Evolutionary conservation across 129 eudicot species (phyloP), one percentile per base, ranked within the genome.

Genomic region (carrot (Daucus carota)): DNA sequence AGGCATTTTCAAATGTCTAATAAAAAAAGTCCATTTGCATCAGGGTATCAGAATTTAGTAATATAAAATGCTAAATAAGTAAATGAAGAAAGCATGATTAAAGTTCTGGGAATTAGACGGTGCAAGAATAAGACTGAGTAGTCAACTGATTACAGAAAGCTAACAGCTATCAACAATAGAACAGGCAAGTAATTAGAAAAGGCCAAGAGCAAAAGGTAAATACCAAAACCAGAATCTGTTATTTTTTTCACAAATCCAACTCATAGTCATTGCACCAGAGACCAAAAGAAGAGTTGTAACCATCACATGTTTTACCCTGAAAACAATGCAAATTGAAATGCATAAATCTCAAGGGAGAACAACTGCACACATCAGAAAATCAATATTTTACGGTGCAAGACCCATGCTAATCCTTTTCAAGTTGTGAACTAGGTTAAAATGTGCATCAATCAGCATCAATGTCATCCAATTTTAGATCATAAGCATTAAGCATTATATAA

Each of bases 211-310:
- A 15, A 29, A 70, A 59, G 65, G 76, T 59, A 72, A 73, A 46
- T 94, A 94, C 99, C 99, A 79, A 94, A 94, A 70, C 99, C 99
- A 73, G 93, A 82, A 73, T 91, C 93, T 57, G 99, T 72, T 73
- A 94, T 91, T 80, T 86, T n/a, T 87, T 83, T 94, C 99, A 83
- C 97, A 94, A 62, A 94, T 94, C 97, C 97, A 91, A 72, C 85
- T 85, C 76, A 83, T 87, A 80, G 92, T 87, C 99, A 94, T 94
- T 38, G 99, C 99, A 78, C 99, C 99, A 83, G 86, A 86, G n/a
- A 87, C 97, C 90, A 94, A 67, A 43, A 89, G 79, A 66, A 85
- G 81, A 17, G 93, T 78, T 75, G 99, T 91, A 77, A 91, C 74
- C 90, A 91, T 84, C 78, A 91, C 93, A 74, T 94, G 99, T 78